A percentile compares a stretch with the other conserved stretches of the same genome.
Evolutionary conservation across 768 basidiomycete genomes (phyloP).

Genomic region (Asterophora parasitica): DNA sequence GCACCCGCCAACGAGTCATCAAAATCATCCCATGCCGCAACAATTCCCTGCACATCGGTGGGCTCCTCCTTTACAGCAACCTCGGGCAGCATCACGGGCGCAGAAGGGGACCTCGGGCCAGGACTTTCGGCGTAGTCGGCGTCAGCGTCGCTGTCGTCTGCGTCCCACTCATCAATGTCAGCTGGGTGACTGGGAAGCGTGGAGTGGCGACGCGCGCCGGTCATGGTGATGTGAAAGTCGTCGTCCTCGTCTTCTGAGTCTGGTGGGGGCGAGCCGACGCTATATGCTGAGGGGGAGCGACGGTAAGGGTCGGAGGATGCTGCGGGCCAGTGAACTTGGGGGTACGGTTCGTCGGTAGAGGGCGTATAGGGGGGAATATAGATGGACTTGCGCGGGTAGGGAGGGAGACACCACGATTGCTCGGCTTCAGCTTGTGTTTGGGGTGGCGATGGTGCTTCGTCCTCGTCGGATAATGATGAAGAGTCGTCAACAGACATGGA

Average conservation of each 20-base stretch:
- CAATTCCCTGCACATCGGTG: slow-evolving; percentile 55
- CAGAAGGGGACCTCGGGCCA: slow-evolving; percentile 59
- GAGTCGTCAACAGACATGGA: slow-evolving; percentile 28
- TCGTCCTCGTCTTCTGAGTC: slow-evolving; percentile 65
- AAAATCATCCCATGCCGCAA: slow-evolving; percentile 69
- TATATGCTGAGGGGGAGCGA: slow-evolving; percentile 57
- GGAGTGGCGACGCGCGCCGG: slow-evolving; percentile 30
- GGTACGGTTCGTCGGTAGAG: slow-evolving; percentile 32
- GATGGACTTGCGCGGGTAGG: slow-evolving; percentile 53
- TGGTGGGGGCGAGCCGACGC: slow-evolving; percentile 63
- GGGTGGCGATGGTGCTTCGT: slow-evolving; percentile 12
- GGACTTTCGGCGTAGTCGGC: slow-evolving; percentile 62
- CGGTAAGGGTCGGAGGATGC: slow-evolving; percentile 28
- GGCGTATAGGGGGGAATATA: slow-evolving; percentile 55
- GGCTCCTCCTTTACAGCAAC: slow-evolving; percentile 56
- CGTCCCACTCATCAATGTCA: slow-evolving; percentile 39
- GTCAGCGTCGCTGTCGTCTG: slow-evolving; percentile 53
- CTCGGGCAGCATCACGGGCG: slow-evolving; percentile 34
- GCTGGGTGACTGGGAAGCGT: slow-evolving; percentile 18
- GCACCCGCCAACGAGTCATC: slow-evolving; percentile 40
- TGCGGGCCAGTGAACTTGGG: slow-evolving; percentile 24
- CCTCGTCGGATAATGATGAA: slow-evolving; percentile 31
- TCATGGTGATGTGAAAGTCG: slow-evolving; percentile 42
- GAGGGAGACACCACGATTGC: slow-evolving; percentile 46
- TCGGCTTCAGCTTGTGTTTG: slow-evolving; percentile 24